Conservation (phyloP, 2,329 filamentous ascomycete species). For the Penicillium brasilianum region DNA sequence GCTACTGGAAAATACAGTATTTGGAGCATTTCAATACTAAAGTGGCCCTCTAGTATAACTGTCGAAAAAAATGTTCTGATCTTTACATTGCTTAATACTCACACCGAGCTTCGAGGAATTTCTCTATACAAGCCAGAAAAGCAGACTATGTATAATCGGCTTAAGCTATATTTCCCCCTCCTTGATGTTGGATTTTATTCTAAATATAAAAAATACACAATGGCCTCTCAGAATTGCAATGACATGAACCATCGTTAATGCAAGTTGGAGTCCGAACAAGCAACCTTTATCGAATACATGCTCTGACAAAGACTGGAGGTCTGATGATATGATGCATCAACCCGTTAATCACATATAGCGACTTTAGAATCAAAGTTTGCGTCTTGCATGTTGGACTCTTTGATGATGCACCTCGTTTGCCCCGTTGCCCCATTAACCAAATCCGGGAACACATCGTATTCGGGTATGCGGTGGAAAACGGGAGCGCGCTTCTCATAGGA, state of each 20-base stretch:
- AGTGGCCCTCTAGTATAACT: no score
- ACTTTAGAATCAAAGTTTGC: neutral
- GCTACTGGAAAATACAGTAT: neutral
- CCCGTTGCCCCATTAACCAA: neutral
- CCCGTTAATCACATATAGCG: neutral
- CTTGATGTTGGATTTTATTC: no score
- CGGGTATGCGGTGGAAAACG: neutral
- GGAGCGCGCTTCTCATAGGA: slow-evolving; percentile 5
- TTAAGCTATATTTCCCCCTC: no score
- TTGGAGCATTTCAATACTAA: neutral
- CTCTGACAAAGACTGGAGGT: neutral
- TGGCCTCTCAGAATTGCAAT: no score
- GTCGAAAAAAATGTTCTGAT: neutral
- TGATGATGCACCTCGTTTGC: neutral
- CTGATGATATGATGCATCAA: neutral
- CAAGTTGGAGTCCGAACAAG: no score
- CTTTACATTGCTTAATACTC: neutral
- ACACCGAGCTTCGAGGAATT: no score
- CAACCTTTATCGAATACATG: no score
- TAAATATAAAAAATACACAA: no score
- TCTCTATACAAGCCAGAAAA: no score
- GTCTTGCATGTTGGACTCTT: neutral
- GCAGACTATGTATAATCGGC: no score
- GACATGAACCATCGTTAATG: no score
- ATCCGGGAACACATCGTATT: slow-evolving; percentile 9